Percentiles rank a stretch among this genome's conserved stretches.
Evolutionary conservation across 495 filamentous ascomycete species (phyloP).

Genomic region (Bacidia gigantensis): DNA sequence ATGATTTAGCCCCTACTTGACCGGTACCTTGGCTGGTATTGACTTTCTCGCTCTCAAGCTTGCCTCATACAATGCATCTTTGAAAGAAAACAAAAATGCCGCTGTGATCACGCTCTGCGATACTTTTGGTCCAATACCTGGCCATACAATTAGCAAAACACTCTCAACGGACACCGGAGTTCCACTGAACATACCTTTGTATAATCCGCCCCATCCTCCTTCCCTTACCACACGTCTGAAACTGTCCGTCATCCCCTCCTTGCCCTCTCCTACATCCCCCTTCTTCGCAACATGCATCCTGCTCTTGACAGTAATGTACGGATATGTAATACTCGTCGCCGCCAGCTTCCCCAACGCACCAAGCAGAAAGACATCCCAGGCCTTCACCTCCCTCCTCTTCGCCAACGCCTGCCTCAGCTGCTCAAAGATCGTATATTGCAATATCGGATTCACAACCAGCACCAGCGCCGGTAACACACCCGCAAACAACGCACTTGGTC

Average conservation of each 20-base stretch:
- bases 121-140: slow-evolving; percentile 87
- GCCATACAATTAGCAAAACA: too few relatives aligned
- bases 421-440: slow-evolving; percentile 98
- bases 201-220: slow-evolving; percentile 80
- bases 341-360: slow-evolving; percentile 89
- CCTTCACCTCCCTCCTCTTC: slow-evolving; percentile 55
- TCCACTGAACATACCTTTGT: slow-evolving; percentile 77
- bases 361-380: slow-evolving; percentile 76
- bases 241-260: slow-evolving; percentile 58
- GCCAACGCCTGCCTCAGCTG: slow-evolving; percentile 75
- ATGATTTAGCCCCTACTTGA: slow-evolving; percentile 3
- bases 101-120: slow-evolving; percentile 93
- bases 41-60: slow-evolving; percentile 42
- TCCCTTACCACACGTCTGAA: slow-evolving; percentile 68
- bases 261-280: slow-evolving; percentile 44
- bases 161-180: too few relatives aligned
- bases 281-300: slow-evolving; percentile 80
- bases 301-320: slow-evolving; percentile 97
- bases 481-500: slow-evolving; percentile 69
- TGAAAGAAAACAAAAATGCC: slow-evolving; percentile 94
- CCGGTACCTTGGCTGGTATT: slow-evolving; percentile 25
- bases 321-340: slow-evolving; percentile 88
- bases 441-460: slow-evolving; percentile 90
- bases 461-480: slow-evolving; percentile 88
- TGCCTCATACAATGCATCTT: slow-evolving; percentile 65